phyloP scores from a whole-genome alignment of 129 eudicot species.

The Arctium minus region DNA sequence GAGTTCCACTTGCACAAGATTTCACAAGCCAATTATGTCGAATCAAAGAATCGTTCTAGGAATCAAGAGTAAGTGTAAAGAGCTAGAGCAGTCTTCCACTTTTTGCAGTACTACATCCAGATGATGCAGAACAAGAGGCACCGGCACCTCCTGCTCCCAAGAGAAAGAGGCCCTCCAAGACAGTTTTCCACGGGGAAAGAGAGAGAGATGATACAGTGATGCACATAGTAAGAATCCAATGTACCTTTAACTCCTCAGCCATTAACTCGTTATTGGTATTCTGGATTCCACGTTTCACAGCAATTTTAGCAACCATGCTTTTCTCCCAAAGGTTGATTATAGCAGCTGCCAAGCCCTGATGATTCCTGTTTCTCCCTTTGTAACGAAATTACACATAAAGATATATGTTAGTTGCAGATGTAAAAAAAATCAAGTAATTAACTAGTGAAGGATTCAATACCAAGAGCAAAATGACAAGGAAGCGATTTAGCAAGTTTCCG shows the following conservation, averaged over 20 bases:
- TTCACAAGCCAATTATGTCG: too few relatives aligned
- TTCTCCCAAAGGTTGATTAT: slow-evolving; percentile 93
- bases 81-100: too few relatives aligned
- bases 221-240: neutral
- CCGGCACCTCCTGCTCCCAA: too few relatives aligned
- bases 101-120: too few relatives aligned
- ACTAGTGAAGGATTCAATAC: slow-evolving; percentile 37
- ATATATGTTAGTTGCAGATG: slow-evolving; percentile 11
- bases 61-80: too few relatives aligned
- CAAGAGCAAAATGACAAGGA: slow-evolving; percentile 99
- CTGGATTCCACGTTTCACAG: slow-evolving; percentile 98
- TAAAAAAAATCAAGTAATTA: neutral
- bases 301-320: slow-evolving; percentile 89
- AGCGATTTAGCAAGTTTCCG: slow-evolving; percentile 88
- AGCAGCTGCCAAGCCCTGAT: slow-evolving; percentile 89
- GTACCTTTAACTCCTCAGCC: slow-evolving; percentile 95
- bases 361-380: slow-evolving; percentile 94
- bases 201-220: too few relatives aligned
- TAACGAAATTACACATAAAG: slow-evolving; percentile 7
- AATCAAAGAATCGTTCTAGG: too few relatives aligned
- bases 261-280: slow-evolving; percentile 90
- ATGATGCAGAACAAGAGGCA: too few relatives aligned
- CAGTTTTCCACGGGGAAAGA: too few relatives aligned
- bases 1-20: too few relatives aligned
- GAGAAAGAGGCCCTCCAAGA: too few relatives aligned